Conservation (phyloP, 176 grass and related monocot species). For the Aegilops tauschii region DNA sequence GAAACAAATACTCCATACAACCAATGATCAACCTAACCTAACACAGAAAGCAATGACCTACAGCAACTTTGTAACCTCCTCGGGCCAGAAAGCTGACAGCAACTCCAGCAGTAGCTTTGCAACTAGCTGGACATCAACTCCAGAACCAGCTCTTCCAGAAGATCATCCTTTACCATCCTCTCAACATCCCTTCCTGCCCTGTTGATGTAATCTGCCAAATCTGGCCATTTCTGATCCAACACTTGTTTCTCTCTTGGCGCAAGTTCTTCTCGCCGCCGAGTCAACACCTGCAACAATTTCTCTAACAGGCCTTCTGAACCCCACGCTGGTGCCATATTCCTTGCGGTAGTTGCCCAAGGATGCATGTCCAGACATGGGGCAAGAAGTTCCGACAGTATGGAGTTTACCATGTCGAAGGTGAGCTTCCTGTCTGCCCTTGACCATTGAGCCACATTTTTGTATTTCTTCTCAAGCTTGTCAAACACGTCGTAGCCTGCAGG, state of each 20-base stretch:
- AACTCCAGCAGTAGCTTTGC: not conserved
- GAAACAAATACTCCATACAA: not conserved
- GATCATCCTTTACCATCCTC: conserved; percentile 63
- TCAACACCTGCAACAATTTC: conserved; percentile 52
- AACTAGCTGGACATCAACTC: conserved; percentile 42
- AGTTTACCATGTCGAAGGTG: conserved; percentile 75
- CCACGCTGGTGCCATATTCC: conserved; percentile 59
- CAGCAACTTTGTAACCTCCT: not conserved
- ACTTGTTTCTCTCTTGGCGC: conserved; percentile 25
- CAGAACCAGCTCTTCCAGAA: conserved; percentile 64
- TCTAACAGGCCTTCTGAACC: conserved; percentile 76
- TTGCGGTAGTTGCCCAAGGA: conserved; percentile 52
- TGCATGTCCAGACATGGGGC: conserved; percentile 65
- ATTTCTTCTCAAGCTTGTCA: conserved; percentile 85
- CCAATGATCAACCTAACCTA: not conserved
- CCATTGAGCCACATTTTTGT: conserved; percentile 50
- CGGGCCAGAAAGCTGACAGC: not conserved
- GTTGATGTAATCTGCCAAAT: conserved; percentile 50
- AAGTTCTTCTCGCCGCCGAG: conserved; percentile 37
- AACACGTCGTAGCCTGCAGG: conserved; percentile 57
- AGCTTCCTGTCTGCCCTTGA: conserved; percentile 64
- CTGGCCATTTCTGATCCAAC: conserved; percentile 52
- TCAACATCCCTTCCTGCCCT: conserved; percentile 70
- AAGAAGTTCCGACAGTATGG: conserved; percentile 65
- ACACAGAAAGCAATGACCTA: not conserved